Base-by-base conservation (phyloP, 148 eudicot species). In the Bassia scoparia region DNA sequence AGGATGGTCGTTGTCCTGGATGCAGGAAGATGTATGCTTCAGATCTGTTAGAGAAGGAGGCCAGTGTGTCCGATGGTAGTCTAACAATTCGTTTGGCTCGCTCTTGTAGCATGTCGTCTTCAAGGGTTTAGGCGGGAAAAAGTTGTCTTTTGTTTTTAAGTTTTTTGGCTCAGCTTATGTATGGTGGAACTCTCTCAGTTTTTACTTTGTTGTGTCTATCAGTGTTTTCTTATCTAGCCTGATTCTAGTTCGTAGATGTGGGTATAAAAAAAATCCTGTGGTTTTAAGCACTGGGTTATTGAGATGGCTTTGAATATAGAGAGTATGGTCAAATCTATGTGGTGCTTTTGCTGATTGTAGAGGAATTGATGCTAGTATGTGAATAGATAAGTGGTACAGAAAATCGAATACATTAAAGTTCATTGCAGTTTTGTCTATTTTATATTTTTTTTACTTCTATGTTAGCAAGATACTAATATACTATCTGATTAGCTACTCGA, bases 1-100 rank as follows among this genome's bases (percentile, higher is more conserved):
- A 85, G 72, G 90, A 89, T 83, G 89, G 86, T 2, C 96, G 97
- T 26, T 95, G 98, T 81, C 98, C 98, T 12, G 97, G 93, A 27
- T 95, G 98, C 86, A 87, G 98, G 90, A 88, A 95, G 90, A 84
- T 84, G 26, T 95, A 95, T 83, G 81, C 83, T 53, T 54, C 67
- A 56, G 86, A 78, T 26, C 77, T 80, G n/a, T 76, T 76, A 10
- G 80, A 77, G 71, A 86, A 88, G 68, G 92, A 87, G 83, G 76
- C 87, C 35, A 84, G 71, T 76, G 69, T 82, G 38, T 67, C 79
- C 72, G 88, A 84, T 18, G 85, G 89, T 64, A 78, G 86, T 74
- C 75, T 75, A 81, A 81, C 86, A 34, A 65, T 84, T 77, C 84
- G 83, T 69, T 66, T 94, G 87, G 84, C 81, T 58, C 91, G 96